These are phyloP conservation scores for Botrytis fabae DNA, from an alignment of 2,329 filamentous ascomycete species.

Conservation along the genomic window DNA sequence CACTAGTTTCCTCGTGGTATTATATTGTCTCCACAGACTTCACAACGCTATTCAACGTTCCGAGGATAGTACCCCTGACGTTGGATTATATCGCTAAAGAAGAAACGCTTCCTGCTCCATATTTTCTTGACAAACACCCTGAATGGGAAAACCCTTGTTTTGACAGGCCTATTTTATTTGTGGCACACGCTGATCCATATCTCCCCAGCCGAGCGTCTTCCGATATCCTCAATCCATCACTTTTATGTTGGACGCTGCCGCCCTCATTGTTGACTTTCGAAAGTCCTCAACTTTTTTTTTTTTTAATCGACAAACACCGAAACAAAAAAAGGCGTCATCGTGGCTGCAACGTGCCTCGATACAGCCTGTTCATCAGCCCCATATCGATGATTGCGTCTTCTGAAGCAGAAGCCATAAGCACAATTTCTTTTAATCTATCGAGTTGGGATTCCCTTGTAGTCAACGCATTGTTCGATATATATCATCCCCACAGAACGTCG, in stretches of 20 bases:
- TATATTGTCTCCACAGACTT: slow-evolving; percentile 20
- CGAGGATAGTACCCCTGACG: slow-evolving; percentile 17
- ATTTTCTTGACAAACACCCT: slow-evolving; percentile 22
- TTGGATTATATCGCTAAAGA: slow-evolving; percentile 11
- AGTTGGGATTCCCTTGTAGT: slow-evolving; percentile 18
- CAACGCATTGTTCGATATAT: slow-evolving; percentile 22
- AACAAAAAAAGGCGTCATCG: slow-evolving; percentile 22
- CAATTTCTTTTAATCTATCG: slow-evolving; percentile 18
- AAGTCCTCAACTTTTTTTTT: slow-evolving; percentile 1
- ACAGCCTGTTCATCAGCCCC: slow-evolving; percentile 12
- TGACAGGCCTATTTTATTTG: slow-evolving; percentile 24
- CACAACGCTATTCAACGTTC: slow-evolving; percentile 16
- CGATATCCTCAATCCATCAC: slow-evolving; percentile 19
- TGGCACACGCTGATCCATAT: slow-evolving; percentile 25
- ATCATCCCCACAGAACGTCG: slow-evolving; percentile 21
- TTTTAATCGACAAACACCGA: slow-evolving; percentile 16
- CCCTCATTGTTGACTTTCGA: slow-evolving; percentile 15
- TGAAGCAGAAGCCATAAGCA: slow-evolving; percentile 24
- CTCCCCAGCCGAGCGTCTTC: slow-evolving; percentile 24
- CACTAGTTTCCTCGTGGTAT: slow-evolving; percentile 21
- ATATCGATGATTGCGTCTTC: slow-evolving; percentile 23
- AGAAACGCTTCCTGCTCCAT: slow-evolving; percentile 15
- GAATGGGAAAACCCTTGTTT: slow-evolving; percentile 21
- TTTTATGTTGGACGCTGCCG: slow-evolving; percentile 25
- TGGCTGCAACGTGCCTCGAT: slow-evolving; percentile 24